A percentile compares a stretch with the other conserved stretches of the same genome.
Conservation (phyloP, 108 stramenopile genomes). For the Nannochloropsis gaditana region DNA sequence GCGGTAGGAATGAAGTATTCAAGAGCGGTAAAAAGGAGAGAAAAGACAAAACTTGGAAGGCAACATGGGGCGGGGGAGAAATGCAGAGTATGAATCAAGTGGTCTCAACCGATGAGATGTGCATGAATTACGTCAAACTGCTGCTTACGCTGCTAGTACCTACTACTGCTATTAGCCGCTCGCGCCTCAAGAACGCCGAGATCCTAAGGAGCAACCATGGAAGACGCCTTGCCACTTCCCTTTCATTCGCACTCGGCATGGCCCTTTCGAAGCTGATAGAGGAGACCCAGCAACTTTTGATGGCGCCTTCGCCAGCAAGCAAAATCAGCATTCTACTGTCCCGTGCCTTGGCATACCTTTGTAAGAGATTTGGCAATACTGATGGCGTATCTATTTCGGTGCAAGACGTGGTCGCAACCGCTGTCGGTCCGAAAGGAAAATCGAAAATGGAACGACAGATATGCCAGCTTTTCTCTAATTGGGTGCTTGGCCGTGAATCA, state of each 20-base stretch:
- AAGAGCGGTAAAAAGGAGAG: background rate
- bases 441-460: background rate
- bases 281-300: too few species aligned
- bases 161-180: too few species aligned
- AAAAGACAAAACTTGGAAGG: too few species aligned
- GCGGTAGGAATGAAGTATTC: background rate
- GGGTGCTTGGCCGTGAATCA: background rate
- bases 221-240: background rate
- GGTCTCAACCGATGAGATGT: background rate
- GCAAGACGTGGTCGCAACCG: background rate
- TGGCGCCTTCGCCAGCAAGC: background rate
- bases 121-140: background rate
- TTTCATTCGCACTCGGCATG: background rate
- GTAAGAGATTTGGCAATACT: too few species aligned
- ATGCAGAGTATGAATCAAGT: background rate
- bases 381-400: background rate
- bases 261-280: background rate
- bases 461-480: background rate
- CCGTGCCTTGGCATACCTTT: constrained; percentile 3
- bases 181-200: background rate
- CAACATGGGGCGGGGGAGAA: too few species aligned
- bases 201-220: background rate
- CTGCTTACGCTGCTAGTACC: background rate
- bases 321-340: background rate
- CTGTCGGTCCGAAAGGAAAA: background rate